Conservation (phyloP, 495 filamentous ascomycete species). For the Hypoxylon rickii region DNA sequence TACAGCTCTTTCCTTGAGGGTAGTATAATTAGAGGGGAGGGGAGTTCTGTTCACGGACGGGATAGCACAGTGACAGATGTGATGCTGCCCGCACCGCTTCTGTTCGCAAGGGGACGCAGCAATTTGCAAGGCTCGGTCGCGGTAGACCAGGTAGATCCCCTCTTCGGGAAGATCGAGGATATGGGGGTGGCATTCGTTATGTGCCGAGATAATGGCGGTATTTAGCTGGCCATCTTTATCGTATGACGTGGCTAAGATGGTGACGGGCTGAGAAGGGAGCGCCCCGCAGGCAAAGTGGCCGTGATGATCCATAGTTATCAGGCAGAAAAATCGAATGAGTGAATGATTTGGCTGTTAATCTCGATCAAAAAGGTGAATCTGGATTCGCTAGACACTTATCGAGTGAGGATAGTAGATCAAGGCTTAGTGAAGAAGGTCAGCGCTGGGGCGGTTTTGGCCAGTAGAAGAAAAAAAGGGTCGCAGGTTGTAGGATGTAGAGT, state of each 20-base stretch:
- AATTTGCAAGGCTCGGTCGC: conserved; percentile 27
- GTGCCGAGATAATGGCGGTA: conserved; percentile 10
- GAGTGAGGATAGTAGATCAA: not conserved
- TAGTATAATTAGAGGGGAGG: not conserved
- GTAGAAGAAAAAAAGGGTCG: not conserved
- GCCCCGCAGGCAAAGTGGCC: conserved; percentile 10
- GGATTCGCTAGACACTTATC: not conserved
- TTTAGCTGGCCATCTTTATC: conserved; percentile 6
- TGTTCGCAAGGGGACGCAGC: conserved; percentile 21
- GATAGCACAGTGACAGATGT: too few relatives aligned
- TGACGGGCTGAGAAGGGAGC: conserved; percentile 1
- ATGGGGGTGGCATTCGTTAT: not conserved
- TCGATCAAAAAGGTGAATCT: not conserved
- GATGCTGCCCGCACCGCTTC: conserved; percentile 15
- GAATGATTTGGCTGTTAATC: not conserved
- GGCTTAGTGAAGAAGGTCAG: too few relatives aligned
- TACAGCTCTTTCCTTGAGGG: not conserved
- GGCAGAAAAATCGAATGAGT: not conserved
- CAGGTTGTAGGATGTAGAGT: not conserved
- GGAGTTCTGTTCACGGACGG: too few relatives aligned
- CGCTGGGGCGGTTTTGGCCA: too few relatives aligned
- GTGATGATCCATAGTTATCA: not conserved
- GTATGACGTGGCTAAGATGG: conserved; percentile 13
- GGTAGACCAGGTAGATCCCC: conserved; percentile 26
- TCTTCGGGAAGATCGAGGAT: conserved; percentile 22